Evolutionary conservation across 768 basidiomycete genomes (phyloP), one percentile per base, ranked within the genome.

Genomic region (Boletales sp.): DNA sequence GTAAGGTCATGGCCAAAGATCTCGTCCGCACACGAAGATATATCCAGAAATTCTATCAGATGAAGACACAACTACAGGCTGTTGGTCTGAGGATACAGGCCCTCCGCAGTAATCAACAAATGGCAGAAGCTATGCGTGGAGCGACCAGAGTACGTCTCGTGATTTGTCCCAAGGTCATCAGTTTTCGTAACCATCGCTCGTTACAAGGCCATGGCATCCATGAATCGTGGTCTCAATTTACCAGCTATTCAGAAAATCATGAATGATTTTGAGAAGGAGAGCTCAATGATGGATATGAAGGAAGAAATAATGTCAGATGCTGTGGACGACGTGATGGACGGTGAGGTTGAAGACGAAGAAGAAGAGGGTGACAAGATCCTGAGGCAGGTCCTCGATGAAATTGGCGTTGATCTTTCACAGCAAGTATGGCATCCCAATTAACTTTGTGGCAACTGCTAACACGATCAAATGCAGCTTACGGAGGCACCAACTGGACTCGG

Each of bases 261-360:
- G 90, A 91, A 85, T 60, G 95, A 99, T 41, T 99, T 99, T 61
- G 96, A 99, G 74, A 87, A 84, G 62, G 96, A 99, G 72, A 95
- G 88, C 59, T 84, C 92, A 5, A 92, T 86, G 72, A 99, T 99
- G 96, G 96, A 99, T 71, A 98, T 99, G 96, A 99, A 97, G 69
- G 96, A 97, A 71, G 95, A 96, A 68, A 97, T 98, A 90, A 99
- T 97, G 96, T 91, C 90, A 18, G 96, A 98, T 53, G 88, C 93
- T 13, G 89, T 98, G 14, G 96, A 98, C 70, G 95, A 97, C 60
- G 94, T 88, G 43, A 95, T 97, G 87, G 91, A 94, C 56, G 86
- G 88, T 31, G 94, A 93, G 13, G 71, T 70, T 30, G 94, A 94
- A 61, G 95, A 95, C 44, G 95, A 98, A 69, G 96, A 97, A 59